Evolutionary conservation across 768 basidiomycete genomes (phyloP).

Genomic region (Russula earlei): DNA sequence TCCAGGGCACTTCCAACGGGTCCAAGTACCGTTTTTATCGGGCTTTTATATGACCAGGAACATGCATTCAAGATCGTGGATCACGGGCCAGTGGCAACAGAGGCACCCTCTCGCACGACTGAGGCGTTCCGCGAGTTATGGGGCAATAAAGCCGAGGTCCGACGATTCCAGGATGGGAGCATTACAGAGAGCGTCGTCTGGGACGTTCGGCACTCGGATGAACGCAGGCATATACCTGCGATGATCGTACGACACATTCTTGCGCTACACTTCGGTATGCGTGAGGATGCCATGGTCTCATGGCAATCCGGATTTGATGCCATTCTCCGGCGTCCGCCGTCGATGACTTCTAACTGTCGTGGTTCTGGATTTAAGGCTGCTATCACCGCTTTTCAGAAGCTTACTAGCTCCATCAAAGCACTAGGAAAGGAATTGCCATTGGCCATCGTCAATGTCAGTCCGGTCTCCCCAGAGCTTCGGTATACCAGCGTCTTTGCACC

Average conservation of each 20-base stretch:
- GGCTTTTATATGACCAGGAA: conserved; percentile 62
- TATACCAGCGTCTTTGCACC: conserved; percentile 83
- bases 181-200: conserved; percentile 95
- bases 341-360: conserved; percentile 36
- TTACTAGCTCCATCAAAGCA: conserved; percentile 68
- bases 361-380: conserved; percentile 60
- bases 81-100: conserved; percentile 75
- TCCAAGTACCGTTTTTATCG: conserved; percentile 50
- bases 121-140: conserved; percentile 74
- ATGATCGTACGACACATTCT: conserved; percentile 71
- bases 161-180: conserved; percentile 92
- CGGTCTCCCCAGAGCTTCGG: conserved; percentile 63
- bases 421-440: conserved; percentile 69
- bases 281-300: conserved; percentile 38
- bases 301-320: conserved; percentile 54
- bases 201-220: conserved; percentile 76
- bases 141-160: conserved; percentile 85
- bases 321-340: conserved; percentile 48
- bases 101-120: conserved; percentile 39
- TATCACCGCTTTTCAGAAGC: conserved; percentile 64
- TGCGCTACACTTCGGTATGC: conserved; percentile 63
- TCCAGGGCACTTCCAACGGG: conserved; percentile 48
- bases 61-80: conserved; percentile 83
- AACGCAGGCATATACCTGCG: conserved; percentile 67
- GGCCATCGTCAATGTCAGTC: conserved; percentile 63